Conservation (phyloP, 345 rosid species). For the Cardamine chenopodiifolia region DNA sequence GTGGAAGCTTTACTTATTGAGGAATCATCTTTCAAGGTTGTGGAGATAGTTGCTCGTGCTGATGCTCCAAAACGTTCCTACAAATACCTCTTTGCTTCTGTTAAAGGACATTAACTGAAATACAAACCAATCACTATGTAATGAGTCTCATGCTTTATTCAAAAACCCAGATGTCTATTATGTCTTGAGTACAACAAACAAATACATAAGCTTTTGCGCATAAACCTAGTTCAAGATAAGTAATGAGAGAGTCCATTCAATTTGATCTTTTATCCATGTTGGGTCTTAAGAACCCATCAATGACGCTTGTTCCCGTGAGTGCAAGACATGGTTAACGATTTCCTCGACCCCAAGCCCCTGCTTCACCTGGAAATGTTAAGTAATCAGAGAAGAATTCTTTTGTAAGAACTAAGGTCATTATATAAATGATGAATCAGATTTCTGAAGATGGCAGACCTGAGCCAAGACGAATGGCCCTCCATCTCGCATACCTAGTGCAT, state of each 20-base stretch:
- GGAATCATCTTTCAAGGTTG: slow-evolving; percentile 74
- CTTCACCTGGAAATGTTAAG: slow-evolving; percentile 56
- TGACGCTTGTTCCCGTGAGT: slow-evolving; percentile 61
- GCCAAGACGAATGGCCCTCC: slow-evolving; percentile 96
- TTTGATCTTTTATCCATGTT: not conserved
- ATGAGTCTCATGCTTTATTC: slow-evolving; percentile 25
- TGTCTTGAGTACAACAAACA: slow-evolving; percentile 35
- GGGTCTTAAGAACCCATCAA: slow-evolving; percentile 3
- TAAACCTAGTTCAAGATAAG: slow-evolving; percentile 18
- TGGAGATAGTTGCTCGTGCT: slow-evolving; percentile 72
- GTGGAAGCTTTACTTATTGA: slow-evolving; percentile 69
- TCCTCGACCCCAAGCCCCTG: slow-evolving; percentile 78
- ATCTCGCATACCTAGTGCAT: slow-evolving; percentile 92
- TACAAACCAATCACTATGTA: slow-evolving; percentile 21
- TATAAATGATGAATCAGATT: not conserved
- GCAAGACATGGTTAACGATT: slow-evolving; percentile 72
- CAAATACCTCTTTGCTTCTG: slow-evolving; percentile 72
- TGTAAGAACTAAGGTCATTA: slow-evolving; percentile 9
- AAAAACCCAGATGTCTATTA: not conserved
- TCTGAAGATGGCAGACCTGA: slow-evolving; percentile 53
- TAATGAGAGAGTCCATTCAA: slow-evolving; percentile 3
- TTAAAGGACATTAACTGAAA: slow-evolving; percentile 47
- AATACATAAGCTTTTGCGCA: slow-evolving; percentile 18
- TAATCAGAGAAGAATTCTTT: not conserved
- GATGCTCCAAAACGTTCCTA: slow-evolving; percentile 67